Conservation (phyloP, 2,329 filamentous ascomycete genomes). For the Fusarium nodosum region DNA sequence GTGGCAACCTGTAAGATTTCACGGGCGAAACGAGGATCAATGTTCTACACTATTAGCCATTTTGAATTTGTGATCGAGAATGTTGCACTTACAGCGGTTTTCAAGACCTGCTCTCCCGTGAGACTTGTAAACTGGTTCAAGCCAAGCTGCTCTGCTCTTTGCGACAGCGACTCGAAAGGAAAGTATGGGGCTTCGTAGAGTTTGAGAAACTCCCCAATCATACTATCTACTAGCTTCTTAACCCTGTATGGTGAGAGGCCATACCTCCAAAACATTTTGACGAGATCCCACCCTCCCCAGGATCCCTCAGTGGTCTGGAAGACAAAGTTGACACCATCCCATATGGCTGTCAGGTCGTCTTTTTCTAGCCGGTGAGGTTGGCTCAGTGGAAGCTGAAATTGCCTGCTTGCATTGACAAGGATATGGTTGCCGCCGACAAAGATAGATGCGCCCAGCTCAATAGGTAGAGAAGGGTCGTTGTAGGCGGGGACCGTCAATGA, state of each 20-base stretch:
- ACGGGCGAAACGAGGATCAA: slow-evolving; percentile 75
- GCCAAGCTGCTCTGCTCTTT: slow-evolving; percentile 75
- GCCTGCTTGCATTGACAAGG: slow-evolving; percentile 77
- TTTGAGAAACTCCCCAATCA: slow-evolving; percentile 79
- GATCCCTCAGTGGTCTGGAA: slow-evolving; percentile 71
- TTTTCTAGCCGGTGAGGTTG: slow-evolving; percentile 61
- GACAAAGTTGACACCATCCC: slow-evolving; percentile 84
- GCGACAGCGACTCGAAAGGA: slow-evolving; percentile 82
- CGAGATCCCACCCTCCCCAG: slow-evolving; percentile 82
- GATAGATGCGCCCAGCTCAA: slow-evolving; percentile 92
- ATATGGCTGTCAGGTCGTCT: slow-evolving; percentile 78
- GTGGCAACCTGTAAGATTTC: slow-evolving; percentile 93
- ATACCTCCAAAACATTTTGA: slow-evolving; percentile 87
- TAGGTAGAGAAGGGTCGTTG: slow-evolving; percentile 72
- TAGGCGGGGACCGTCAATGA: slow-evolving; percentile 87
- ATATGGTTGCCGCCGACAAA: slow-evolving; percentile 90
- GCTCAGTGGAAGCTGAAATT: slow-evolving; percentile 76
- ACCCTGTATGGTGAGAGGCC: slow-evolving; percentile 82
- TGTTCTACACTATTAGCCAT: slow-evolving; percentile 54
- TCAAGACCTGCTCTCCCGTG: slow-evolving; percentile 81
- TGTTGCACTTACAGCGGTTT: slow-evolving; percentile 64
- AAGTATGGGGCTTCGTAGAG: slow-evolving; percentile 88
- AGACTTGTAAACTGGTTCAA: slow-evolving; percentile 74
- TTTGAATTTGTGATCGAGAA: too few relatives aligned
- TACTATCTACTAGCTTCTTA: slow-evolving; percentile 77